A percentile compares a stretch with the other conserved stretches of the same genome.
Conservation (phyloP, 805 yeast genomes). For the Ogataea paradorogensis region DNA sequence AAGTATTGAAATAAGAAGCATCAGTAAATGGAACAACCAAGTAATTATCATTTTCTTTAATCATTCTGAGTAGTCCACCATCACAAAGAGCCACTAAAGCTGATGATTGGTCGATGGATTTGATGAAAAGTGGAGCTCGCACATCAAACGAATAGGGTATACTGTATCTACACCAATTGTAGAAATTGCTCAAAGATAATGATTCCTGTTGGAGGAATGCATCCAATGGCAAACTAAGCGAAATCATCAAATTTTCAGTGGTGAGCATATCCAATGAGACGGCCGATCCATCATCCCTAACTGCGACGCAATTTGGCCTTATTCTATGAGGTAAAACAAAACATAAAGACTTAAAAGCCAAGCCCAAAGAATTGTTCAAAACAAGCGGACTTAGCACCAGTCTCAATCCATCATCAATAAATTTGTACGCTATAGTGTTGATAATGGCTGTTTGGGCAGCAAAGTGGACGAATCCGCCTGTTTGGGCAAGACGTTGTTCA, state of each 20-base stretch:
- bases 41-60: constrained; percentile 27
- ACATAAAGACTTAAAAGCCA: constrained; percentile 36
- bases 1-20: constrained; percentile 39
- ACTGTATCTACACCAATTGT: constrained; percentile 64
- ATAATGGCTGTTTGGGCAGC: constrained; percentile 14
- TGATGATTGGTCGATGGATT: constrained; percentile 42
- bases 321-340: constrained; percentile 40
- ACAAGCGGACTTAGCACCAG: constrained; percentile 39
- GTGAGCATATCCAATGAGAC: constrained; percentile 56
- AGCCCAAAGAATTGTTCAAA: constrained; percentile 34
- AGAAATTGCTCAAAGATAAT: constrained; percentile 28
- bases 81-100: constrained; percentile 64
- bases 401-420: constrained; percentile 10
- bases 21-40: constrained; percentile 48
- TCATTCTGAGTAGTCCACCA: constrained; percentile 69
- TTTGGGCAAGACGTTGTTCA: constrained; percentile 11
- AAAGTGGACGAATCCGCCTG: constrained; percentile 15
- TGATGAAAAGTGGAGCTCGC: constrained; percentile 52
- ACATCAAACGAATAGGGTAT: constrained; percentile 64
- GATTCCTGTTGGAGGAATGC: constrained; percentile 38
- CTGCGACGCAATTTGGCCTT: constrained; percentile 35
- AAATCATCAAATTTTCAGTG: constrained; percentile 47
- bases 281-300: constrained; percentile 31
- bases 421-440: constrained; percentile 15
- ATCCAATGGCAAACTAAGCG: constrained; percentile 41